phyloP scores from a whole-genome alignment of 768 basidiomycete genomes.

The Lactifluus subvellereus region DNA sequence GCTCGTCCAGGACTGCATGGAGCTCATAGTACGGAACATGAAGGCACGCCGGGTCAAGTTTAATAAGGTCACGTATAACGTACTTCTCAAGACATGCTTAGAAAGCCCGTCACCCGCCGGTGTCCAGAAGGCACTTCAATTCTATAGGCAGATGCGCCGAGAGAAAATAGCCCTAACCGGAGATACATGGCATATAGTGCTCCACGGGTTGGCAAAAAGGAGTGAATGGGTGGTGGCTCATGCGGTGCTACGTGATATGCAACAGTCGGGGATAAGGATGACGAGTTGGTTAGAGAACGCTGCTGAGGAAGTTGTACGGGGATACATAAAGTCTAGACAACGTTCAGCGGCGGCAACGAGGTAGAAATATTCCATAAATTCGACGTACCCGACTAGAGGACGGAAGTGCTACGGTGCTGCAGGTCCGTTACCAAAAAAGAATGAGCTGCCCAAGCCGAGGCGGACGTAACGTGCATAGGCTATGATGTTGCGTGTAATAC shows the following conservation, averaged over 20 bases:
- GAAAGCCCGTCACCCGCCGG: slow-evolving; percentile 46
- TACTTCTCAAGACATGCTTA: slow-evolving; percentile 64
- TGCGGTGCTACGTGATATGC: slow-evolving; percentile 58
- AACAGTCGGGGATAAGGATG: slow-evolving; percentile 45
- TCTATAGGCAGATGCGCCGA: slow-evolving; percentile 56
- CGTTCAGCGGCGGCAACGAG: slow-evolving; percentile 1
- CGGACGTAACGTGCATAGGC: slow-evolving; percentile 67
- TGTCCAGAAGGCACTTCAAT: slow-evolving; percentile 47
- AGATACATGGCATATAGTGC: slow-evolving; percentile 74
- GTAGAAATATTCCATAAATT: not conserved
- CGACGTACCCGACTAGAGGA: not conserved
- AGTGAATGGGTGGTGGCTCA: slow-evolving; percentile 57
- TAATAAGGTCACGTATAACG: slow-evolving; percentile 67
- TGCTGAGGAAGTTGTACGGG: slow-evolving; percentile 23
- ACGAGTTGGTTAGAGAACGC: slow-evolving; percentile 35
- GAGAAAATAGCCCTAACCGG: slow-evolving; percentile 43
- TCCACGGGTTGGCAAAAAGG: slow-evolving; percentile 55
- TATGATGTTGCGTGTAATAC: slow-evolving; percentile 28
- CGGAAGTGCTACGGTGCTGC: slow-evolving; percentile 3
- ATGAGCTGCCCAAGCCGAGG: slow-evolving; percentile 55
- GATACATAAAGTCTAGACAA: slow-evolving; percentile 11
- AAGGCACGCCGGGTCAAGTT: slow-evolving; percentile 45
- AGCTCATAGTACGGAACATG: slow-evolving; percentile 55
- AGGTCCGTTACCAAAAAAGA: slow-evolving; percentile 47
- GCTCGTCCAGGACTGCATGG: slow-evolving; percentile 42